phyloP scores from a whole-genome alignment of 176 grass and related monocot genomes.

The Avena eriantha region DNA sequence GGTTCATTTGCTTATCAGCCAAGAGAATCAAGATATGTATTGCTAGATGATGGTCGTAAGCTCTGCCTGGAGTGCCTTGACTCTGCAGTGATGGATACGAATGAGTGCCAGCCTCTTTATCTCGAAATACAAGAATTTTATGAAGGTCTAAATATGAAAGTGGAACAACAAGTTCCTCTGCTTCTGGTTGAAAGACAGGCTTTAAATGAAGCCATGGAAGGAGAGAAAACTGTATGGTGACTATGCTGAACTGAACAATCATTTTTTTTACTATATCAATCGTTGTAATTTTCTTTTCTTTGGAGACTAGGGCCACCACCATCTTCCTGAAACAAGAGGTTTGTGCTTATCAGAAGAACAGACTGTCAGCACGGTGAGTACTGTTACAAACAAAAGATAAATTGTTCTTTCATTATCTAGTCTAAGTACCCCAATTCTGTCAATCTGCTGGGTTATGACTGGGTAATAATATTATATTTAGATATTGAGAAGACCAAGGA shows the following conservation, averaged over 20 bases:
- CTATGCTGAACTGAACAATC: conserved; percentile 27
- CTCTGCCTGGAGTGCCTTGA: conserved; percentile 95
- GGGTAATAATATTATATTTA: conserved; percentile 30
- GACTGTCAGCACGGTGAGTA: conserved; percentile 88
- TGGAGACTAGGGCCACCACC: conserved; percentile 77
- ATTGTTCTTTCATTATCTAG: conserved; percentile 30
- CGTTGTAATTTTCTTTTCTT: conserved; percentile 38
- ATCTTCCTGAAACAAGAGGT: conserved; percentile 97
- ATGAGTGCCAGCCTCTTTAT: conserved; percentile 84
- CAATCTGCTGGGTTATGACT: conserved; percentile 23
- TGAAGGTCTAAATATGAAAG: conserved; percentile 96
- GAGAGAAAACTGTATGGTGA: conserved; percentile 79
- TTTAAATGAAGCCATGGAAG: conserved; percentile 98
- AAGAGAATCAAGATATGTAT: conserved; percentile 85
- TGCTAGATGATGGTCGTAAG: conserved; percentile 84
- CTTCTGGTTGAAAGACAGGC: conserved; percentile 97
- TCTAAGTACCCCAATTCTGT: conserved; percentile 4
- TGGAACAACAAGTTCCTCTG: conserved; percentile 91
- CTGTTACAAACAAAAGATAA: conserved; percentile 24
- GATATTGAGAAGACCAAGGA: conserved; percentile 85
- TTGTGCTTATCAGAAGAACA: conserved; percentile 97
- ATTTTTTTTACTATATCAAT: background rate
- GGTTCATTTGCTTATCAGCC: conserved; percentile 61
- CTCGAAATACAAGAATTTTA: conserved; percentile 93
- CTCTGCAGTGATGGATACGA: conserved; percentile 90